Evolutionary conservation across 75 land plant species (phyloP).

Genomic region (Ceratopteris richardii): DNA sequence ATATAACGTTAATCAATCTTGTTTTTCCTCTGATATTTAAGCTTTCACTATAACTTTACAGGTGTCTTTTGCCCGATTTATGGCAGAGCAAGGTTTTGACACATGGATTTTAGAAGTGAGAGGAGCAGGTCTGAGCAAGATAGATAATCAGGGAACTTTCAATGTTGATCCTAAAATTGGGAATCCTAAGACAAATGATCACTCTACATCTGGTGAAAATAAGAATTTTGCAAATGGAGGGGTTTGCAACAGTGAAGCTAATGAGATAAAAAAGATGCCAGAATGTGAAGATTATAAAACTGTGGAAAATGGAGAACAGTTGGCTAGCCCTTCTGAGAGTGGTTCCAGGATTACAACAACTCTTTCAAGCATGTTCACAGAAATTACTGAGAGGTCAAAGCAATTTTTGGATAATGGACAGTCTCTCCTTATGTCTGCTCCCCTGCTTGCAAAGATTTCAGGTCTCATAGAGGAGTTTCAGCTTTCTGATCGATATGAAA

Average conservation of each 20-base stretch:
- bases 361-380: constrained; percentile 51
- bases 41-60: too few species aligned
- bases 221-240: constrained; percentile 17
- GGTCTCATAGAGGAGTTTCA: constrained; percentile 65
- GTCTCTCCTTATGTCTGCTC: constrained; percentile 46
- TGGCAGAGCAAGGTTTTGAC: constrained; percentile 85
- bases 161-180: too few species aligned
- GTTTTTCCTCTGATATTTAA: too few species aligned
- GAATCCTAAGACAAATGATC: constrained; percentile 34
- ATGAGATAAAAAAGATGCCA: too few species aligned
- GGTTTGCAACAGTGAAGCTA: not conserved
- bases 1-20: too few species aligned
- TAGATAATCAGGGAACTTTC: constrained; percentile 35
- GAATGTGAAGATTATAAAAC: constrained; percentile 11
- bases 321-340: constrained; percentile 32
- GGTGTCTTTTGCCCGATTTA: constrained; percentile 92
- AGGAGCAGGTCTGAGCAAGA: constrained; percentile 87
- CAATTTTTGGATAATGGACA: constrained; percentile 75
- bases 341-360: constrained; percentile 39
- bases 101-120: constrained; percentile 95
- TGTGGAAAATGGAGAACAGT: constrained; percentile 11
- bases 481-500: constrained; percentile 55
- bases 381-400: constrained; percentile 51
- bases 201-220: constrained; percentile 15
- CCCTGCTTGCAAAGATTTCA: constrained; percentile 67